Evolutionary conservation across 1,284 basidiomycete species (phyloP).

Genomic region (Puccinia sorghi): DNA sequence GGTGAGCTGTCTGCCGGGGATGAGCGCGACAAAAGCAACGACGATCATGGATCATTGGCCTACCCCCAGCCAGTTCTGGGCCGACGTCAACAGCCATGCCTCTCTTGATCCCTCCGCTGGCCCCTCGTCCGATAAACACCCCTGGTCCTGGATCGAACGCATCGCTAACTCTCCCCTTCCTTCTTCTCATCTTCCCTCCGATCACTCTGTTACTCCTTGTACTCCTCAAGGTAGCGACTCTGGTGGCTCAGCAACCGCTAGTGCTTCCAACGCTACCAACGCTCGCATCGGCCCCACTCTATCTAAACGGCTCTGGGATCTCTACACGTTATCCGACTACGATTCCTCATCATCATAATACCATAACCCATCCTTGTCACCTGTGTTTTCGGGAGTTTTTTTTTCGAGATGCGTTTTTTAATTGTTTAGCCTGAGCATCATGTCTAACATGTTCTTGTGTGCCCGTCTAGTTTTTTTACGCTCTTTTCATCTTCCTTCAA

Average conservation of each 20-base stretch:
- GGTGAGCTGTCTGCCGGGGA: constrained; percentile 62
- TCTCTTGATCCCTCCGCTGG: neutral
- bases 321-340: constrained; percentile 28
- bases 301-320: constrained; percentile 34
- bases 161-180: neutral
- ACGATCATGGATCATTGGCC: constrained; percentile 62
- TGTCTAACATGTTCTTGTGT: neutral
- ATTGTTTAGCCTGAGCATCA: neutral
- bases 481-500: neutral
- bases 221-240: neutral
- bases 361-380: neutral
- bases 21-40: constrained; percentile 63
- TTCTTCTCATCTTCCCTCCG: neutral
- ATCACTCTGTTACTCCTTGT: neutral
- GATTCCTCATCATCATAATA: neutral
- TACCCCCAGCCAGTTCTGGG: constrained; percentile 60
- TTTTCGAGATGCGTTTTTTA: neutral
- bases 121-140: neutral
- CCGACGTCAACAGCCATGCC: constrained; percentile 51
- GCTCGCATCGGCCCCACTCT: constrained; percentile 15
- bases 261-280: neutral
- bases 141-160: constrained; percentile 35
- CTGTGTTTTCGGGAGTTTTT: neutral
- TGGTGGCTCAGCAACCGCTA: no score
- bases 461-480: no score